These are phyloP conservation scores for Nannizziopsis arthrosporioides DNA, from an alignment of 2,329 filamentous ascomycete genomes.

Conservation along the genomic window DNA sequence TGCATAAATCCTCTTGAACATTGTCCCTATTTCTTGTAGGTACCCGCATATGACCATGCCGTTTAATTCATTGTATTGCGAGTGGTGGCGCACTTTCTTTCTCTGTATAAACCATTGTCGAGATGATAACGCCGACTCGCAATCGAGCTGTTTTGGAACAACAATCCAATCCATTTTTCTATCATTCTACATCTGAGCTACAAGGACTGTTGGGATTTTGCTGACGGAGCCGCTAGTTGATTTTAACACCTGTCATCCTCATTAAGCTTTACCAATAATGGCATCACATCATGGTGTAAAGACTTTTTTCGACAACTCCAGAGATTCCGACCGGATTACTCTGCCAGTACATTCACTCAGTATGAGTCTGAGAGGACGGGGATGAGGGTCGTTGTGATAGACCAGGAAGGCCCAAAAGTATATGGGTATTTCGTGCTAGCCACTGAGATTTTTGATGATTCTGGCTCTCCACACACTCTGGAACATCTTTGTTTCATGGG, in stretches of 20 bases:
- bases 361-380: slow-evolving; percentile 93
- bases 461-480: slow-evolving; percentile 78
- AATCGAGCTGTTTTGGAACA: too few relatives aligned
- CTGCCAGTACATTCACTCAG: slow-evolving; percentile 75
- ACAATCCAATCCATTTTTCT: too few relatives aligned
- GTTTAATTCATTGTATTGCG: too few relatives aligned
- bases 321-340: slow-evolving; percentile 80
- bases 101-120: too few relatives aligned
- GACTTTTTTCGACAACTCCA: slow-evolving; percentile 65
- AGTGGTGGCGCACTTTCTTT: too few relatives aligned
- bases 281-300: slow-evolving; percentile 1
- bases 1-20: neutral
- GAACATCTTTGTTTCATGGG: slow-evolving; percentile 81
- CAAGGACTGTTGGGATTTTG: neutral
- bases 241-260: neutral
- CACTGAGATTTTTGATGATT: slow-evolving; percentile 96
- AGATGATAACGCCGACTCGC: too few relatives aligned
- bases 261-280: neutral
- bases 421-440: slow-evolving; percentile 90
- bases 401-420: slow-evolving; percentile 88
- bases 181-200: too few relatives aligned
- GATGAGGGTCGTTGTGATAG: slow-evolving; percentile 85
- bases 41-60: neutral
- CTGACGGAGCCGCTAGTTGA: neutral
- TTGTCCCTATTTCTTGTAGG: neutral